Conservation (phyloP, 2,329 filamentous ascomycete species). For the Neonectria coccinea region DNA sequence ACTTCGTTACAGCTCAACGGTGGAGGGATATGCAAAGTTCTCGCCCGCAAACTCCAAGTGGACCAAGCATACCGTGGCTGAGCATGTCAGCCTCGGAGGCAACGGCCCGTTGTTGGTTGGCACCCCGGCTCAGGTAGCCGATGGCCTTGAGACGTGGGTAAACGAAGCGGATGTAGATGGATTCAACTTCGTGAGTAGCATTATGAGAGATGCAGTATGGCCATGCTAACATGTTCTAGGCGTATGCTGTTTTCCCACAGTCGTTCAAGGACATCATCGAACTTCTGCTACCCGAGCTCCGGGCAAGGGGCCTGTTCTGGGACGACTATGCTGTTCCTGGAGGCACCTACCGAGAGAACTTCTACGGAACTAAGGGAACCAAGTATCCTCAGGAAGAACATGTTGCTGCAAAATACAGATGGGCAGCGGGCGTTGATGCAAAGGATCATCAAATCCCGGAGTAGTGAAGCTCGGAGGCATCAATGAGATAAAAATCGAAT, state of each 20-base stretch:
- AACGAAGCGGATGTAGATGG: constrained; percentile 77
- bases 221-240: constrained; percentile 48
- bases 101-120: constrained; percentile 74
- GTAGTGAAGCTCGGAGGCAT: background rate
- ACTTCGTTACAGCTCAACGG: constrained; percentile 56
- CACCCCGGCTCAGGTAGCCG: constrained; percentile 72
- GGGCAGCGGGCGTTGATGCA: constrained; percentile 44
- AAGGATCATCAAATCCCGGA: constrained; percentile 39
- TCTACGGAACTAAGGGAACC: constrained; percentile 64
- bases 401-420: constrained; percentile 62
- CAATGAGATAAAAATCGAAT: no score
- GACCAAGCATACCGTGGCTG: constrained; percentile 77
- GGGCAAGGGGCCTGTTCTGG: constrained; percentile 68
- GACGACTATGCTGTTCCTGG: constrained; percentile 64
- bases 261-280: constrained; percentile 77
- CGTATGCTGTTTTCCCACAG: constrained; percentile 74
- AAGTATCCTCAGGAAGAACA: constrained; percentile 64
- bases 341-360: constrained; percentile 71
- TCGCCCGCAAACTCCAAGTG: constrained; percentile 73
- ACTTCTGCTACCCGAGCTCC: constrained; percentile 72
- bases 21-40: constrained; percentile 67
- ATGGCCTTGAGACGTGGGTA: constrained; percentile 76
- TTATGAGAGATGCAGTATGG: background rate
- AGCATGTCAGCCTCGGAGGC: constrained; percentile 76
- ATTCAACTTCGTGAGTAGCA: constrained; percentile 74